Conservation (phyloP, 805 yeast species). For the Monosporozyma servazzii region DNA sequence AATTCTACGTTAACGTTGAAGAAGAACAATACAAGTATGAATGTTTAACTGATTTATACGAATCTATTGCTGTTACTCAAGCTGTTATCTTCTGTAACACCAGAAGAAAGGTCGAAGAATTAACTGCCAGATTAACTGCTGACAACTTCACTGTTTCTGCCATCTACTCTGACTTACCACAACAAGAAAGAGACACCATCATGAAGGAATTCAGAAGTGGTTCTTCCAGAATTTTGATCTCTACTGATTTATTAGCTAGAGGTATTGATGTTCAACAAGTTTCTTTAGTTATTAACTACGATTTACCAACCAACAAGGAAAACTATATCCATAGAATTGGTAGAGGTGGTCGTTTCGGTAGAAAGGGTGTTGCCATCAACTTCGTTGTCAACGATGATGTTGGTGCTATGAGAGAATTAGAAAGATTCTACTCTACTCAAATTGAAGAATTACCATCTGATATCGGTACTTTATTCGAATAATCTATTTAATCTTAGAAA, state of each 20-base stretch:
- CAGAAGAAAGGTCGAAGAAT: slow-evolving; percentile 87
- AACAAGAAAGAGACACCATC: slow-evolving; percentile 85
- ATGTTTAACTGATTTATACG: slow-evolving; percentile 88
- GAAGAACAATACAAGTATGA: slow-evolving; percentile 92
- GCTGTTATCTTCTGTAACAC: slow-evolving; percentile 98
- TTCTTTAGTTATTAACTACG: slow-evolving; percentile 90
- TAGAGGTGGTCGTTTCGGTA: slow-evolving; percentile 96
- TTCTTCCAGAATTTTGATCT: slow-evolving; percentile 82
- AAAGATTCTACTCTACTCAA: slow-evolving; percentile 62
- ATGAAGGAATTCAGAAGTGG: slow-evolving; percentile 96
- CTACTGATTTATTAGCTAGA: slow-evolving; percentile 96
- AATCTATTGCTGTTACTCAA: slow-evolving; percentile 89
- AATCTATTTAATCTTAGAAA: slow-evolving; percentile 4
- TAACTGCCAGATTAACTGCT: slow-evolving; percentile 67
- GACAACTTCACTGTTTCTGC: slow-evolving; percentile 87
- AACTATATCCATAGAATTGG: slow-evolving; percentile 97
- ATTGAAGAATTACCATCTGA: slow-evolving; percentile 74
- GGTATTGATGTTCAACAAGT: slow-evolving; percentile 99
- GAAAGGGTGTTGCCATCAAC: slow-evolving; percentile 97
- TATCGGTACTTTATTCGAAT: slow-evolving; percentile 41
- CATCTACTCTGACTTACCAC: slow-evolving; percentile 96
- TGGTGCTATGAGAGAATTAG: slow-evolving; percentile 63
- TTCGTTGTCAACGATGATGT: slow-evolving; percentile 77
- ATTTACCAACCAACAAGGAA: slow-evolving; percentile 85
- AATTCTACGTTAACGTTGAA: slow-evolving; percentile 83